phyloP scores from a whole-genome alignment of 2,329 filamentous ascomycete species.

The Sporothrix pallida region DNA sequence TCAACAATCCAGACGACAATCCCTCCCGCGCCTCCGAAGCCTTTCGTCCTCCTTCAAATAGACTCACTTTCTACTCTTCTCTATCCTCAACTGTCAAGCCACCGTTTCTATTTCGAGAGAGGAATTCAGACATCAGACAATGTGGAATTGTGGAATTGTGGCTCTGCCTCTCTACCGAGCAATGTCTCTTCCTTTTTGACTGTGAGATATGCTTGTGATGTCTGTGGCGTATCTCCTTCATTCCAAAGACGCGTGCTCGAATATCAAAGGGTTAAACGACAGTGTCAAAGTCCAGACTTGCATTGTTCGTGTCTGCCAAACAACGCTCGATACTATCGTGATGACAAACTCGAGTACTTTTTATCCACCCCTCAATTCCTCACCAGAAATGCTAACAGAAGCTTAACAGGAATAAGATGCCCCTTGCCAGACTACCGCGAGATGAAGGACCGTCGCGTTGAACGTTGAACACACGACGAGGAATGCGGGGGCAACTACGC shows the following conservation, averaged over 20 bases:
- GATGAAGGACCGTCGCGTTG: constrained; percentile 7
- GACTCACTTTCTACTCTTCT: background rate
- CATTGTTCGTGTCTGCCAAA: no score
- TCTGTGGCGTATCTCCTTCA: constrained; percentile 5
- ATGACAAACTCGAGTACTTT: background rate
- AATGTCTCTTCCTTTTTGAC: background rate
- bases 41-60: background rate
- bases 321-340: no score
- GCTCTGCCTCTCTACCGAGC: constrained; percentile 2
- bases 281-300: no score
- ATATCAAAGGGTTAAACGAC: background rate
- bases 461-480: background rate
- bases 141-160: background rate
- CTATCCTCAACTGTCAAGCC: background rate
- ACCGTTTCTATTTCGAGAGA: background rate
- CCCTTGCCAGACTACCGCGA: background rate
- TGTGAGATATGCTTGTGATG: background rate
- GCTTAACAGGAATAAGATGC: background rate
- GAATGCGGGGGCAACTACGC: background rate
- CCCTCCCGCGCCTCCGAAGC: background rate
- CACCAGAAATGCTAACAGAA: background rate
- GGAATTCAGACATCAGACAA: background rate
- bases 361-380: background rate
- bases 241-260: constrained; percentile 5
- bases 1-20: background rate